Conservation (phyloP, 2,329 filamentous ascomycete species). For the Nannizziopsis barbatae region DNA sequence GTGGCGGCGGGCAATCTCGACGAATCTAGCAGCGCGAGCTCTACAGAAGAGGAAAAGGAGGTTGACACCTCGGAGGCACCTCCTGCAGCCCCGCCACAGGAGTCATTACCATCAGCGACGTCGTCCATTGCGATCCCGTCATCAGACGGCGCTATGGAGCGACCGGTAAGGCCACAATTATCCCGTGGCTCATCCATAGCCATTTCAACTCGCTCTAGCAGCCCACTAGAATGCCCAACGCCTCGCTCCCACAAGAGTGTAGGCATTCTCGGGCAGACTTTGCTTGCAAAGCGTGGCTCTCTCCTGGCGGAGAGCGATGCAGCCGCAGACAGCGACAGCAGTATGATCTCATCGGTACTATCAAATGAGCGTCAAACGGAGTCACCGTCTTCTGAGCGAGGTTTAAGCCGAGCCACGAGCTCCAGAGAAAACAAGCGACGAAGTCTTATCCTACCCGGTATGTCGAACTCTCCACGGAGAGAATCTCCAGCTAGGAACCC, state of each 20-base stretch:
- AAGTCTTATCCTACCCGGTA: slow-evolving; percentile 70
- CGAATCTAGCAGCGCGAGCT: slow-evolving; percentile 47
- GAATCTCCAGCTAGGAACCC: slow-evolving; percentile 76
- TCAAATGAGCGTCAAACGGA: slow-evolving; percentile 65
- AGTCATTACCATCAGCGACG: slow-evolving; percentile 20
- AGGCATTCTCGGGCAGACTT: slow-evolving; percentile 46
- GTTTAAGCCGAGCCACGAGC: slow-evolving; percentile 63
- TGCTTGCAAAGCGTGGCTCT: slow-evolving; percentile 59
- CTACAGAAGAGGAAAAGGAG: slow-evolving; percentile 1
- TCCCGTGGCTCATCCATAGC: slow-evolving; percentile 46
- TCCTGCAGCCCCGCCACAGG: slow-evolving; percentile 42
- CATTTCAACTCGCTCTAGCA: slow-evolving; percentile 74
- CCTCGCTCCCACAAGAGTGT: slow-evolving; percentile 67
- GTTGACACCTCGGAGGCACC: not conserved
- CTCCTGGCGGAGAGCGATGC: slow-evolving; percentile 76
- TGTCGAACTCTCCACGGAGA: slow-evolving; percentile 66
- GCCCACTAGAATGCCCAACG: slow-evolving; percentile 80
- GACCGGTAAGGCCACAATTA: slow-evolving; percentile 46
- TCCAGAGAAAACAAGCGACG: slow-evolving; percentile 73
- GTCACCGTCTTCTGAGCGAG: slow-evolving; percentile 80
- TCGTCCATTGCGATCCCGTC: not conserved
- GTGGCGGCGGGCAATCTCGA: slow-evolving; percentile 77
- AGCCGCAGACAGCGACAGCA: slow-evolving; percentile 71
- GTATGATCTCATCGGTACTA: slow-evolving; percentile 67
- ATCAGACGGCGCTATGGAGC: slow-evolving; percentile 1